These are phyloP conservation scores for Silene uniflora DNA, from an alignment of 148 eudicot genomes.

Conservation along the genomic window DNA sequence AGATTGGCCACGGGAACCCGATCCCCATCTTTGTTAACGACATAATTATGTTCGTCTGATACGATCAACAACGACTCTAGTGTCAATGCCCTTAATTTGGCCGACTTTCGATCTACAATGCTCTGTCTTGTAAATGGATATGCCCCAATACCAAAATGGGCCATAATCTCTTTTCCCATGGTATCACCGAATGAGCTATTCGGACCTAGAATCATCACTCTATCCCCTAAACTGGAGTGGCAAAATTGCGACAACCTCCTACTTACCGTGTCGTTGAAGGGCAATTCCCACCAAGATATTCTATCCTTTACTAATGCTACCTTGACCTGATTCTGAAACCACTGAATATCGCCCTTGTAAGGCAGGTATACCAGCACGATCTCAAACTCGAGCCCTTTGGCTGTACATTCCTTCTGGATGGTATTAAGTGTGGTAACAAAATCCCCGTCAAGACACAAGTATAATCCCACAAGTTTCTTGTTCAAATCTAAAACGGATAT, in stretches of 20 bases:
- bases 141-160: neutral
- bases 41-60: neutral
- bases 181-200: neutral
- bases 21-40: neutral
- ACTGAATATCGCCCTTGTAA: neutral
- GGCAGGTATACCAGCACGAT: slow-evolving; percentile 7
- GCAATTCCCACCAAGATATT: neutral
- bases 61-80: neutral
- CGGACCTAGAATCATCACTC: slow-evolving; percentile 1
- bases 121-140: neutral
- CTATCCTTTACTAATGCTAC: neutral
- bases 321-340: neutral
- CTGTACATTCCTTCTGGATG: neutral
- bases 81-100: neutral
- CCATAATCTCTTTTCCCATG: neutral
- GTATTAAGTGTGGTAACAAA: neutral
- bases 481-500: neutral
- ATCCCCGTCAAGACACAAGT: neutral
- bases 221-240: neutral
- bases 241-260: neutral
- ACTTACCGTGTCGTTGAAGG: neutral
- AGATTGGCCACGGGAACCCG: neutral
- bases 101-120: neutral
- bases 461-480: neutral
- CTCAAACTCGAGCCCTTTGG: slow-evolving; percentile 6